phyloP scores from a whole-genome alignment of 371 early-diverging fungal genomes.

The Chytridium lagenaria region DNA sequence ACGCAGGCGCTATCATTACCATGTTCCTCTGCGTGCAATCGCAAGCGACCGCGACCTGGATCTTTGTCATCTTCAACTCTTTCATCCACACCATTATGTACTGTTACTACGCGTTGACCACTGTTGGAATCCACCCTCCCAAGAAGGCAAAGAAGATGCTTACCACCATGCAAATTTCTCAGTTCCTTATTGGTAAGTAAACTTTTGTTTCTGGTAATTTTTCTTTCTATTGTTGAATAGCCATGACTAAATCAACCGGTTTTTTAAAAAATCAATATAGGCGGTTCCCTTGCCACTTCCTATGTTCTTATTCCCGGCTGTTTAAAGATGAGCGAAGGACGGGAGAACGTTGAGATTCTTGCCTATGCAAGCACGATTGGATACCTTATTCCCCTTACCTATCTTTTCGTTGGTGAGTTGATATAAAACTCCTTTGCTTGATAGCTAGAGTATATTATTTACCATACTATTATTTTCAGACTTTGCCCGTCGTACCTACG shows the following conservation, averaged over 20 bases:
- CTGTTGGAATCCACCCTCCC: slow-evolving; percentile 77
- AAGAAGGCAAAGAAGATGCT: slow-evolving; percentile 75
- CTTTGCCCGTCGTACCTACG: slow-evolving; percentile 8
- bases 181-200: slow-evolving; percentile 76
- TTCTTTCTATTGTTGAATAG: no score
- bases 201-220: neutral
- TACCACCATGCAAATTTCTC: slow-evolving; percentile 85
- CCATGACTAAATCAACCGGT: no score
- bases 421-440: no score
- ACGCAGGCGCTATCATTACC: slow-evolving; percentile 86
- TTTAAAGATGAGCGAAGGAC: slow-evolving; percentile 60
- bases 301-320: slow-evolving; percentile 76
- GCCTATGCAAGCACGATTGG: slow-evolving; percentile 72
- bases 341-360: slow-evolving; percentile 31
- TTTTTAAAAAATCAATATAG: no score
- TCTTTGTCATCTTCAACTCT: slow-evolving; percentile 87
- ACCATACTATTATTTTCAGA: no score
- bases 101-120: slow-evolving; percentile 81
- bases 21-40: slow-evolving; percentile 70
- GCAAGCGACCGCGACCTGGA: slow-evolving; percentile 79
- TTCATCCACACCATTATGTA: slow-evolving; percentile 94
- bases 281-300: slow-evolving; percentile 65
- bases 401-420: slow-evolving; percentile 61
- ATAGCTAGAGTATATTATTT: no score
- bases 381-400: slow-evolving; percentile 81